These are phyloP conservation scores for Apiotrichum akiyoshidainum DNA, from an alignment of 1,284 basidiomycete genomes.

Conservation along the genomic window DNA sequence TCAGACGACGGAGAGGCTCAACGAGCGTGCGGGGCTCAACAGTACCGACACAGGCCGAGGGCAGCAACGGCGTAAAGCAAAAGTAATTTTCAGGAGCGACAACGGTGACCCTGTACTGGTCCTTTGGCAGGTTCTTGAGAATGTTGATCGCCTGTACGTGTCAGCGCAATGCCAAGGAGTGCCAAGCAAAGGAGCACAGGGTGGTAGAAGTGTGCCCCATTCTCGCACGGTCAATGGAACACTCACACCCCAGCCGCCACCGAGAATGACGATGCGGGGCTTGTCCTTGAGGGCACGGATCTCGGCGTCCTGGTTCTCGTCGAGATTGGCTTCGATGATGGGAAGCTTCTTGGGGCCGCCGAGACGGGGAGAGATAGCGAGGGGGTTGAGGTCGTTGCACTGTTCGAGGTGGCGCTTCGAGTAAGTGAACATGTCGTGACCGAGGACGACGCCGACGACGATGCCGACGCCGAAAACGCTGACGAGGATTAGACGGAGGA, in stretches of 20 bases:
- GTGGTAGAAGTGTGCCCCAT: too few relatives aligned
- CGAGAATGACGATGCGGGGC: constrained; percentile 85
- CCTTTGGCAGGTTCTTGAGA: constrained; percentile 68
- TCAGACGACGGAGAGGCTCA: constrained; percentile 85
- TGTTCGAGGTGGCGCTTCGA: constrained; percentile 59
- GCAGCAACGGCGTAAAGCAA: constrained; percentile 79
- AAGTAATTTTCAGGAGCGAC: constrained; percentile 62
- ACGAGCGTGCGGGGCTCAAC: constrained; percentile 84
- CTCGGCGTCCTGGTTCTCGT: constrained; percentile 61
- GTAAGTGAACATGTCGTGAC: constrained; percentile 90
- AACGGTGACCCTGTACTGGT: constrained; percentile 87
- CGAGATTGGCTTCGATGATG: constrained; percentile 57
- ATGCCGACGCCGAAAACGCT: constrained; percentile 48
- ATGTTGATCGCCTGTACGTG: constrained; percentile 68
- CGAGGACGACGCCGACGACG: constrained; percentile 70
- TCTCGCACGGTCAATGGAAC: too few relatives aligned
- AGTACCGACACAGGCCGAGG: constrained; percentile 75
- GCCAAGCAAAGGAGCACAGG: background rate
- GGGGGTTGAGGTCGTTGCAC: constrained; percentile 70
- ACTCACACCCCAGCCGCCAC: constrained; percentile 90
- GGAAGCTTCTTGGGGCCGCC: constrained; percentile 92
- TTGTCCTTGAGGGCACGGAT: constrained; percentile 62
- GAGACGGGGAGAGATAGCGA: constrained; percentile 71
- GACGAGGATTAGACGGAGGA: constrained; percentile 53
- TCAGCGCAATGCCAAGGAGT: background rate